These are phyloP conservation scores for Arthroderma sp. DNA, from an alignment of 2,329 filamentous ascomycete genomes.

Conservation along the genomic window DNA sequence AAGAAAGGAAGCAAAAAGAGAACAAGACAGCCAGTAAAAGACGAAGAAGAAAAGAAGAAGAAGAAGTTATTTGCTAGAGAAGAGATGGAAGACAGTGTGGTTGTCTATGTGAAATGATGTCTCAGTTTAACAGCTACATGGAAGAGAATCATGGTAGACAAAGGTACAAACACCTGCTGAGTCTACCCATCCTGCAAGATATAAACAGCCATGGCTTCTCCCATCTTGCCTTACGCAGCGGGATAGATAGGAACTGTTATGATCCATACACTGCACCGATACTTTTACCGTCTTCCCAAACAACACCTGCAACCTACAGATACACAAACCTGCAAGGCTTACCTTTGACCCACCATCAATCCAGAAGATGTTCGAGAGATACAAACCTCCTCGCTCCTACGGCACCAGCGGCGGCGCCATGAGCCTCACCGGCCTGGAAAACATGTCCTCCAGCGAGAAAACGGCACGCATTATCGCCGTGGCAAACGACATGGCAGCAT, in stretches of 20 bases:
- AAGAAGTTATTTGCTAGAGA: too few species aligned
- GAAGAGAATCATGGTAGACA: not conserved
- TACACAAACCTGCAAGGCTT: not conserved
- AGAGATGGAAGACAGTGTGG: too few species aligned
- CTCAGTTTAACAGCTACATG: too few species aligned
- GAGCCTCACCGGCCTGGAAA: conserved; percentile 18
- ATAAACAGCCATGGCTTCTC: not conserved
- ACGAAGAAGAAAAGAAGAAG: too few species aligned
- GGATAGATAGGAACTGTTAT: too few species aligned
- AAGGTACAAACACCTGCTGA: too few species aligned
- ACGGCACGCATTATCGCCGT: conserved; percentile 19
- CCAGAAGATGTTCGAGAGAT: conserved; percentile 1
- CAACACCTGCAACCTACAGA: not conserved
- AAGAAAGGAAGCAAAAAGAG: not conserved
- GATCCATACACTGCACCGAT: too few species aligned
- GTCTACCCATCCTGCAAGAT: not conserved
- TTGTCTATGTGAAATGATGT: too few species aligned
- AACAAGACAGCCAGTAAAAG: not conserved
- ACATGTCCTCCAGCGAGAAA: conserved; percentile 16
- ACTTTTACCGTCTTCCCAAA: too few species aligned
- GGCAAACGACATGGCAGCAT: conserved; percentile 22
- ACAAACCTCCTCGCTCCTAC: conserved; percentile 1
- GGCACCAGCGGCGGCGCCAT: conserved; percentile 15
- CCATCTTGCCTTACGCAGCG: too few species aligned
- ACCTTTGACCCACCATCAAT: not conserved